A percentile compares a stretch with the other conserved stretches of the same genome.
Evolutionary conservation across 495 filamentous ascomycete genomes (phyloP).

Genomic region (Penicillium verhagenii): DNA sequence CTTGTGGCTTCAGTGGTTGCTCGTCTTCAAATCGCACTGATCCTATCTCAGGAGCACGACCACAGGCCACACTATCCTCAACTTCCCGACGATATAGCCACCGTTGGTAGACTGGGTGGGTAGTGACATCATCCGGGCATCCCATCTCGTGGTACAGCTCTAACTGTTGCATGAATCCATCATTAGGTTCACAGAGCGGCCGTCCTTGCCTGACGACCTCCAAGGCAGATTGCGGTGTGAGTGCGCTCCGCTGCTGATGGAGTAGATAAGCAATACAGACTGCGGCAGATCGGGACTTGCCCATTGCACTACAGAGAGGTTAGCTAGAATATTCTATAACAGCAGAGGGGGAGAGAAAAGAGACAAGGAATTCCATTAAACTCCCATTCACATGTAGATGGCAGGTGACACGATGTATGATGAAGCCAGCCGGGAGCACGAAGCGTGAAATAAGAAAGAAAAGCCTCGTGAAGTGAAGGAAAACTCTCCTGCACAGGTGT

Average conservation of each 20-base stretch:
- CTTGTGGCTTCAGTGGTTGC: slow-evolving; percentile 51
- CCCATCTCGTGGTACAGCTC: slow-evolving; percentile 83
- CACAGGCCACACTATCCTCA: slow-evolving; percentile 65
- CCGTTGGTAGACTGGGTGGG: slow-evolving; percentile 74
- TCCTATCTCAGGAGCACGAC: slow-evolving; percentile 69
- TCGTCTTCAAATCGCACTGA: slow-evolving; percentile 90
- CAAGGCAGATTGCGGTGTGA: slow-evolving; percentile 61
- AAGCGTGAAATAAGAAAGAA: not conserved
- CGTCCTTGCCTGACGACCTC: slow-evolving; percentile 73
- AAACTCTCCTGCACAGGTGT: too few relatives aligned
- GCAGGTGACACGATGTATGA: too few relatives aligned
- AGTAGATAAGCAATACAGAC: slow-evolving; percentile 85
- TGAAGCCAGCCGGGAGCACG: too few relatives aligned
- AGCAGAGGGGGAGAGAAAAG: not conserved
- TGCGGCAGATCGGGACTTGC: slow-evolving; percentile 87
- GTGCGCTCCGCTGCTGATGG: slow-evolving; percentile 55
- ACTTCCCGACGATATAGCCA: slow-evolving; percentile 85
- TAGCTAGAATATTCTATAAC: slow-evolving; percentile 38
- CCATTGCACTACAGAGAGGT: slow-evolving; percentile 75
- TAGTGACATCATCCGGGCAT: slow-evolving; percentile 66
- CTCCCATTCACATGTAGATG: too few relatives aligned
- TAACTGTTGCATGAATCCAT: slow-evolving; percentile 85
- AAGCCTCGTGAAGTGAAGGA: too few relatives aligned
- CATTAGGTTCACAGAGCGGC: slow-evolving; percentile 78
- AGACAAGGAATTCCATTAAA: slow-evolving; percentile 33